Evolutionary conservation across 106 monocot genomes (phyloP).

Genomic region (Dendrobium nobile): DNA sequence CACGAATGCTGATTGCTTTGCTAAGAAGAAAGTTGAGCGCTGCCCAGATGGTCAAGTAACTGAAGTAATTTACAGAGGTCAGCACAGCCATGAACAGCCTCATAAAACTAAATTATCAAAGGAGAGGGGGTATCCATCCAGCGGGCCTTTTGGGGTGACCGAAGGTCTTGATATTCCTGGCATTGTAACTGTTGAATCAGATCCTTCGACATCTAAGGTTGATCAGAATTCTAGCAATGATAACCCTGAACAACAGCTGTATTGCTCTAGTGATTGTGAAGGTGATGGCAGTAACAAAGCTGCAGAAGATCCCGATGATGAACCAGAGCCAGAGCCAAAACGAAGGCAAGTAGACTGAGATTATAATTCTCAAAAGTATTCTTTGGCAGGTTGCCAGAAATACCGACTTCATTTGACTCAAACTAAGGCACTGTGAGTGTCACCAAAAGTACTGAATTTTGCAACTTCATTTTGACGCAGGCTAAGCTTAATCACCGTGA

Average conservation of each 20-base stretch:
- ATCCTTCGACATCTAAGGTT: conserved; percentile 8
- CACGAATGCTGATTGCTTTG: conserved; percentile 18
- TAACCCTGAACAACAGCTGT: conserved; percentile 24
- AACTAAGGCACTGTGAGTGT: background rate
- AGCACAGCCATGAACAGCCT: conserved; percentile 27
- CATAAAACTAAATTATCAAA: conserved; percentile 7
- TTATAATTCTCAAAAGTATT: background rate
- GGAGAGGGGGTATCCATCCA: conserved; percentile 8
- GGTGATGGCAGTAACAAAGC: conserved; percentile 48
- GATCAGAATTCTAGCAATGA: conserved; percentile 21
- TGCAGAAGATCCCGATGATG: conserved; percentile 35
- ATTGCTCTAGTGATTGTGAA: conserved; percentile 93
- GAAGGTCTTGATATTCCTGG: conserved; percentile 12
- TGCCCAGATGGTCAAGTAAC: conserved; percentile 20
- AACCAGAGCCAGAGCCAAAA: conserved; percentile 60
- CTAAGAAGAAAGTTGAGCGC: conserved; percentile 28
- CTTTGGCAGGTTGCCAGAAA: background rate
- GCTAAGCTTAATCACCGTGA: conserved; percentile 25
- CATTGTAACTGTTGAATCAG: conserved; percentile 9
- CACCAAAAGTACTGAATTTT: background rate
- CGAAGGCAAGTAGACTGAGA: conserved; percentile 44
- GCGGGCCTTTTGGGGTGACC: conserved; percentile 8
- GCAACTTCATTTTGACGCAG: conserved; percentile 19
- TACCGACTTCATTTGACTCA: conserved; percentile 4
- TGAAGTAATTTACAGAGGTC: conserved; percentile 22